Evolutionary conservation across 164 flowering plant species (phyloP), one percentile per base, ranked within the genome.

Genomic region (Macadamia integrifolia): DNA sequence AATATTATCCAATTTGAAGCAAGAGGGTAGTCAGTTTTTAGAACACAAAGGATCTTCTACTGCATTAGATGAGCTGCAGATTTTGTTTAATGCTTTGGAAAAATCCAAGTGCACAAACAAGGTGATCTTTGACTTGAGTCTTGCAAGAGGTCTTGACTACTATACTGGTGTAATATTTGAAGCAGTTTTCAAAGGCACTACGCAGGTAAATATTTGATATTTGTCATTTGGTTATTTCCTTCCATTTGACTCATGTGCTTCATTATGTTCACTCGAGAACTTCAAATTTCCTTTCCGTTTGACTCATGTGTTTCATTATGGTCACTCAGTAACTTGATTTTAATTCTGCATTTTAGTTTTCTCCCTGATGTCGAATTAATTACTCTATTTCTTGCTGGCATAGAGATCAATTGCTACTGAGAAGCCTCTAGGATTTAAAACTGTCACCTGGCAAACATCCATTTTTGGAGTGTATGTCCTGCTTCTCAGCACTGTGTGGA

Each of bases 91-190:
- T 63, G 92, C 96, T 61, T 70, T 95, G 63, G 90, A 86, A 35
- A 86, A 82, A 70, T 79, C 96, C 10, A 85, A 78, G 76, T 86
- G 96, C 43, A 75, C 84, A 43, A 74, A 81, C 75, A 87, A 80
- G 83, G 91, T 95, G 65, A 84, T 86, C 66, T 92, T 92, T 79
- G 99, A 95, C 78, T 79, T 90, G 83, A 95, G 99, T 71, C 96
- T 95, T 77, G 99, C 99, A 6, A 85, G 99, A 80, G 99, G 99
- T 69, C 94, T 95, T 68, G 99, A 95, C 77, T 95, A 95, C 76
- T 95, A 95, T 64, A 90, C 98, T 14, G 99, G 99, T 64, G 97
- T 92, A 56, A 92, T 95, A 72, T 95, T 74, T 80, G 99, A 95
- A 80, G 97, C 98, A 76, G 91, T 89, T 77, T 88, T 88, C 64